Percentiles rank a stretch among this genome's conserved stretches.
phyloP scores from a whole-genome alignment of 106 monocot species.

The Phalaenopsis equestris region DNA sequence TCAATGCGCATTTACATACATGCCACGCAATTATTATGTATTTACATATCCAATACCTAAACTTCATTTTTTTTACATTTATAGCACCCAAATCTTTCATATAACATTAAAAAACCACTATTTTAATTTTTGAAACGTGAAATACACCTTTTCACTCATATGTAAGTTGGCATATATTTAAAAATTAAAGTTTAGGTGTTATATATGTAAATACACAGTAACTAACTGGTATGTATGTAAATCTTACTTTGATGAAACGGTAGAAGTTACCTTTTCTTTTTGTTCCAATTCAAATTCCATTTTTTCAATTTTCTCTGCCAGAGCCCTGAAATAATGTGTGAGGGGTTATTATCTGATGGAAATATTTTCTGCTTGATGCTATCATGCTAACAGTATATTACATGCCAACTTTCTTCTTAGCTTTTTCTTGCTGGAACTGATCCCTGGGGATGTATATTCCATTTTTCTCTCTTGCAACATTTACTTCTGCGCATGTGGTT shows the following conservation, averaged over 20 bases:
- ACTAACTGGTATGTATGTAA: no score
- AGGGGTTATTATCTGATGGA: background rate
- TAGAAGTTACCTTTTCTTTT: slow-evolving; percentile 67
- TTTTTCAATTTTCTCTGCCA: slow-evolving; percentile 81
- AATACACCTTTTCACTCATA: no score
- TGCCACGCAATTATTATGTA: no score
- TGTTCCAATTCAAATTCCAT: slow-evolving; percentile 78
- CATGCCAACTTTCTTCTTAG: slow-evolving; percentile 74
- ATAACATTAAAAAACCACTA: no score
- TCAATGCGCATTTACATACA: background rate
- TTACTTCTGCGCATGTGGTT: slow-evolving; percentile 54
- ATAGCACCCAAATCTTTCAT: no score
- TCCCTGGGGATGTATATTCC: slow-evolving; percentile 93
- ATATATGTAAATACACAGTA: no score
- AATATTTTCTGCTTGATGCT: background rate
- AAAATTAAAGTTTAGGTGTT: no score
- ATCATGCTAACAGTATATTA: background rate
- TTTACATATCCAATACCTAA: no score
- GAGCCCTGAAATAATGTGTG: slow-evolving; percentile 24
- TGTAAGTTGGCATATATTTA: no score
- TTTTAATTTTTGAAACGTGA: no score
- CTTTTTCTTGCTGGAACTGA: slow-evolving; percentile 84
- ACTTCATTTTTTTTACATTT: no score
- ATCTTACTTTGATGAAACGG: background rate
- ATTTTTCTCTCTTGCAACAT: slow-evolving; percentile 97